These are phyloP conservation scores for Cardiospermum halicacabum DNA, from an alignment of 345 rosid genomes.

Conservation along the genomic window DNA sequence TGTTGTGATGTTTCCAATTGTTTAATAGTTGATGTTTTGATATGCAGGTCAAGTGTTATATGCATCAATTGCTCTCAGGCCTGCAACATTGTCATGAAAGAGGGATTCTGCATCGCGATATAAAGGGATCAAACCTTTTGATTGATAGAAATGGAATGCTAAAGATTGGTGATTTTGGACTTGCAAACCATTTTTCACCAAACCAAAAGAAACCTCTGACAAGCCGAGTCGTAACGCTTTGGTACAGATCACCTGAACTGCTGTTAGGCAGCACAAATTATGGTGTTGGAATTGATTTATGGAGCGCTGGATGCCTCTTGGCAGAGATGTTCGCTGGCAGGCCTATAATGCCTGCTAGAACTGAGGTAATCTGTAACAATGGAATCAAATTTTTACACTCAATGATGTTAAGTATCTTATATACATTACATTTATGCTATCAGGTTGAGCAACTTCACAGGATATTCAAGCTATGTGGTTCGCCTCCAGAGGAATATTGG, in stretches of 20 bases:
- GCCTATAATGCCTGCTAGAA: constrained; percentile 60
- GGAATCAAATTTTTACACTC: not conserved
- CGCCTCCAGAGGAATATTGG: constrained; percentile 91
- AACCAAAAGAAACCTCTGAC: constrained; percentile 42
- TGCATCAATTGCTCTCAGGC: constrained; percentile 59
- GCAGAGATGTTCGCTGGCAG: constrained; percentile 56
- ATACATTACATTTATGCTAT: not conserved
- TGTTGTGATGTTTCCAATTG: not conserved
- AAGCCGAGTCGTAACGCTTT: constrained; percentile 53
- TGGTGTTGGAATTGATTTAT: constrained; percentile 60
- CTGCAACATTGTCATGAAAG: constrained; percentile 57
- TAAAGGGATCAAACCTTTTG: constrained; percentile 59
- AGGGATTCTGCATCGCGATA: constrained; percentile 54
- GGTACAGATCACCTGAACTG: constrained; percentile 70
- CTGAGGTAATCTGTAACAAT: constrained; percentile 32
- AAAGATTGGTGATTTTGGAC: constrained; percentile 64
- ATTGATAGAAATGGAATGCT: constrained; percentile 50
- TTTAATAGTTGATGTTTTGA: constrained; percentile 2
- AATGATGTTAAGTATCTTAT: constrained; percentile 3
- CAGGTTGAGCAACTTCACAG: constrained; percentile 89
- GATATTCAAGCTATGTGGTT: constrained; percentile 79
- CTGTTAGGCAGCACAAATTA: constrained; percentile 50
- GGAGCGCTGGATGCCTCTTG: constrained; percentile 70
- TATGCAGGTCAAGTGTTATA: constrained; percentile 57
- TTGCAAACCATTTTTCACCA: constrained; percentile 43